A percentile compares a stretch with the other conserved stretches of the same genome.
Conservation (phyloP, 768 basidiomycete genomes). For the Lactarius psammicola region DNA sequence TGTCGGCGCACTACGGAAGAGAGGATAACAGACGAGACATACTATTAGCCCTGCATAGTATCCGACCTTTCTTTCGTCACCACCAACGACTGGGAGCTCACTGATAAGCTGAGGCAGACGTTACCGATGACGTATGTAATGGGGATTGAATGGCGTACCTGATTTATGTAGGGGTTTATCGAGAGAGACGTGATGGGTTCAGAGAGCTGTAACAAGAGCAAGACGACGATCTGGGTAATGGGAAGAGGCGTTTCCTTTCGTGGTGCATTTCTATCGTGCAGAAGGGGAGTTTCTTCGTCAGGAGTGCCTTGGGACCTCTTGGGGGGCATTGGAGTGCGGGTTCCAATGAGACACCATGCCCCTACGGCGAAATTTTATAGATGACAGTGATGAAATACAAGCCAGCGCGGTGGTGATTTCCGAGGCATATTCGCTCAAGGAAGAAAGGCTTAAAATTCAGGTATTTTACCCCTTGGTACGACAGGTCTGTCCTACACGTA, state of each 20-base stretch:
- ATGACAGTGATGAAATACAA: neutral
- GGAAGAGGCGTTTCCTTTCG: neutral
- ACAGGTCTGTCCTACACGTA: slow-evolving; percentile 9
- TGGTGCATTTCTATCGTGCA: neutral
- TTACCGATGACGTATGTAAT: neutral
- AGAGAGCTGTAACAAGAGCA: neutral
- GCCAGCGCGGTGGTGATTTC: slow-evolving; percentile 12
- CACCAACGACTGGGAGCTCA: slow-evolving; percentile 43
- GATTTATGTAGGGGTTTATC: slow-evolving; percentile 46
- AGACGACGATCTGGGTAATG: neutral
- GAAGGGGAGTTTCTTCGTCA: neutral
- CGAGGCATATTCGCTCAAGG: slow-evolving; percentile 10
- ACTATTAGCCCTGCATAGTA: slow-evolving; percentile 52
- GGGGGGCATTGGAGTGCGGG: slow-evolving; percentile 37
- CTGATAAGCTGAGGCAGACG: slow-evolving; percentile 39
- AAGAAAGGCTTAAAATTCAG: neutral
- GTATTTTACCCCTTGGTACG: neutral
- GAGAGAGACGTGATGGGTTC: neutral
- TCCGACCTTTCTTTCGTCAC: slow-evolving; percentile 47
- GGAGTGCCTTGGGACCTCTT: neutral
- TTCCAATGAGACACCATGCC: neutral
- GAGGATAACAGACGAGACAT: slow-evolving; percentile 29
- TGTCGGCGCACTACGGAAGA: neutral
- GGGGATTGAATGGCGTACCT: slow-evolving; percentile 35
- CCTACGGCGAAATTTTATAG: slow-evolving; percentile 30